A percentile compares a stretch with the other conserved stretches of the same genome.
phyloP scores from a whole-genome alignment of 345 rosid genomes.

The Hibiscus mutabilis region DNA sequence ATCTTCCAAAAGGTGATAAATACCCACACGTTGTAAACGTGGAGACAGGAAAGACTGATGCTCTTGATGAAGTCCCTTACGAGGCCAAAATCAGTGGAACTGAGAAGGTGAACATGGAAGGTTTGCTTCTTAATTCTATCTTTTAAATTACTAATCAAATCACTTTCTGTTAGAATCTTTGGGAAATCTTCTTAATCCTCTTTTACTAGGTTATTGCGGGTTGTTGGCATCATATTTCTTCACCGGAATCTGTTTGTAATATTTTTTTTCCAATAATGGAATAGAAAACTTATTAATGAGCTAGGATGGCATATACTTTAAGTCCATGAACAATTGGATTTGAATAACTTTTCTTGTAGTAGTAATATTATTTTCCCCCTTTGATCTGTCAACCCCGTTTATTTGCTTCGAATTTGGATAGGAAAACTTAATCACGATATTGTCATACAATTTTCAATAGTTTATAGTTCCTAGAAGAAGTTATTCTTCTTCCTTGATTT shows the following conservation, averaged over 20 bases:
- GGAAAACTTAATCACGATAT: neutral
- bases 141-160: neutral
- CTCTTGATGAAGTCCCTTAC: constrained; percentile 25
- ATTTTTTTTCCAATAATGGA: no score
- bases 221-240: neutral
- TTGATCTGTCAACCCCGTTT: neutral
- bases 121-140: constrained; percentile 30
- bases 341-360: neutral
- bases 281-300: neutral
- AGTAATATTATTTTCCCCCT: neutral
- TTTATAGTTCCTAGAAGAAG: neutral
- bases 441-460: neutral
- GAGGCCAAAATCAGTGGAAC: constrained; percentile 22
- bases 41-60: constrained; percentile 24
- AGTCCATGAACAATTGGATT: neutral
- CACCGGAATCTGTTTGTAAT: neutral
- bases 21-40: constrained; percentile 60
- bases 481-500: neutral
- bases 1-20: constrained; percentile 31
- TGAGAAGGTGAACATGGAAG: constrained; percentile 48
- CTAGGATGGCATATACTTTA: neutral
- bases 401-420: neutral
- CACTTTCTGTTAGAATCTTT: neutral
- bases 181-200: constrained; percentile 5
- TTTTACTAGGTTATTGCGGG: neutral